Percentiles rank a stretch among this genome's conserved stretches.
Conservation (phyloP, 2,329 filamentous ascomycete species). For the Penicillium sp. region DNA sequence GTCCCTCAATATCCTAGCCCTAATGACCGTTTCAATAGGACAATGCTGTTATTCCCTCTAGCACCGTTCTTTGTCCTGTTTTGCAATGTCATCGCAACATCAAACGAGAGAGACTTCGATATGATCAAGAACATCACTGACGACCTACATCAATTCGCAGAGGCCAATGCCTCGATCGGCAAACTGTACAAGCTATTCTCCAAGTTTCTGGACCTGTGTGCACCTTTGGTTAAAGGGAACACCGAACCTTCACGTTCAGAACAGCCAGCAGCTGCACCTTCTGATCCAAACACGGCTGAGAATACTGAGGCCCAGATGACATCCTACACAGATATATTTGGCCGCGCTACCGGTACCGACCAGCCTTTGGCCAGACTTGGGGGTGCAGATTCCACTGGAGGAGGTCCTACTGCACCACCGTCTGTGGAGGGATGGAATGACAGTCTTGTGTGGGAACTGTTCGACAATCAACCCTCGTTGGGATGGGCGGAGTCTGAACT, state of each 20-base stretch:
- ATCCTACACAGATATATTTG: constrained; percentile 5
- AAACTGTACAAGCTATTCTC: constrained; percentile 21
- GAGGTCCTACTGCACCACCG: background rate
- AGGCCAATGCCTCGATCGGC: constrained; percentile 19
- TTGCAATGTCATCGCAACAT: constrained; percentile 24
- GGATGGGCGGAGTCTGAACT: constrained; percentile 23
- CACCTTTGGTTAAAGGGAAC: constrained; percentile 14
- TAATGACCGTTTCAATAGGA: constrained; percentile 11
- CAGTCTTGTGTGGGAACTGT: constrained; percentile 24
- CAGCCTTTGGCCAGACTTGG: constrained; percentile 1
- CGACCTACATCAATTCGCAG: constrained; percentile 19
- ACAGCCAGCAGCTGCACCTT: background rate
- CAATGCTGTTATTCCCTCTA: constrained; percentile 21
- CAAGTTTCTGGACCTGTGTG: constrained; percentile 21
- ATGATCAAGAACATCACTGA: constrained; percentile 24
- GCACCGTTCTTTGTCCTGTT: constrained; percentile 22
- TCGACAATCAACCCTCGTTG: constrained; percentile 22
- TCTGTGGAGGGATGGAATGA: constrained; percentile 21
- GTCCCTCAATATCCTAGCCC: background rate
- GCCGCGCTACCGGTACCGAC: background rate
- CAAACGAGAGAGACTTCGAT: constrained; percentile 17
- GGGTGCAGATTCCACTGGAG: background rate
- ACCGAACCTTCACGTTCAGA: background rate
- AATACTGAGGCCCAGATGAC: background rate
- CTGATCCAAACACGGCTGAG: background rate